Conservation (phyloP, 108 stramenopile genomes). For the Pinguiococcus pyrenoidosus region DNA sequence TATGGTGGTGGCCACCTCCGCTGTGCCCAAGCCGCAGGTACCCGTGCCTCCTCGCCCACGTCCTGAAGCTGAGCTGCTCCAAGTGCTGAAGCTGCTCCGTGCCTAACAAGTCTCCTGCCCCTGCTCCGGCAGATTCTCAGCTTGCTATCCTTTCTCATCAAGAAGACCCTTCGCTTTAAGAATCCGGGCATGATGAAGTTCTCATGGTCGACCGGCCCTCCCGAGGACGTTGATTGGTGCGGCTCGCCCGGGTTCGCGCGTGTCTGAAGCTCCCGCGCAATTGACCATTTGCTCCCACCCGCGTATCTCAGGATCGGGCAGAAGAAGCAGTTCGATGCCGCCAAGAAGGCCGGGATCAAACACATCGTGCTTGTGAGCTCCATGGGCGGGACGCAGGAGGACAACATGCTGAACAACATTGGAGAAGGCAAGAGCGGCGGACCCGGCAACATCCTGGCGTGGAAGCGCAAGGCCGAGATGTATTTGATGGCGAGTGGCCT, state of each 20-base stretch:
- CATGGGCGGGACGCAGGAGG: constrained; percentile 73
- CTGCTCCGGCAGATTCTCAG: constrained; percentile 6
- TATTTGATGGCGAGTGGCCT: constrained; percentile 52
- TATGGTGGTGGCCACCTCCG: constrained; percentile 60
- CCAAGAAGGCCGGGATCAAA: constrained; percentile 55
- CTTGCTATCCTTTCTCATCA: constrained; percentile 8
- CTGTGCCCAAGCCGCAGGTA: constrained; percentile 67
- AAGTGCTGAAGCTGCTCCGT: background rate
- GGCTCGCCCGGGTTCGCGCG: background rate
- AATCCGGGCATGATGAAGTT: constrained; percentile 43
- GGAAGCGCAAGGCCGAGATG: constrained; percentile 61
- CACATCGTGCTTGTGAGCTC: constrained; percentile 55
- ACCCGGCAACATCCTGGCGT: constrained; percentile 62
- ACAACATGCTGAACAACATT: constrained; percentile 67
- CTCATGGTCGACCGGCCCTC: constrained; percentile 46
- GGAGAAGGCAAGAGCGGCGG: constrained; percentile 48
- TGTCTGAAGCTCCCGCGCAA: too few species aligned
- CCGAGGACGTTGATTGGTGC: constrained; percentile 53
- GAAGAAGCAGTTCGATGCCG: constrained; percentile 71
- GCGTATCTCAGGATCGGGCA: constrained; percentile 62
- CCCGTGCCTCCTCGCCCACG: too few species aligned
- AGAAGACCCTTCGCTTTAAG: constrained; percentile 6
- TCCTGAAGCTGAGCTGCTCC: background rate
- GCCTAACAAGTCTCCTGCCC: background rate
- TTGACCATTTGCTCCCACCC: background rate